These are phyloP conservation scores for Melocanna baccifera DNA, from an alignment of 176 grass and related monocot genomes.

Conservation along the genomic window DNA sequence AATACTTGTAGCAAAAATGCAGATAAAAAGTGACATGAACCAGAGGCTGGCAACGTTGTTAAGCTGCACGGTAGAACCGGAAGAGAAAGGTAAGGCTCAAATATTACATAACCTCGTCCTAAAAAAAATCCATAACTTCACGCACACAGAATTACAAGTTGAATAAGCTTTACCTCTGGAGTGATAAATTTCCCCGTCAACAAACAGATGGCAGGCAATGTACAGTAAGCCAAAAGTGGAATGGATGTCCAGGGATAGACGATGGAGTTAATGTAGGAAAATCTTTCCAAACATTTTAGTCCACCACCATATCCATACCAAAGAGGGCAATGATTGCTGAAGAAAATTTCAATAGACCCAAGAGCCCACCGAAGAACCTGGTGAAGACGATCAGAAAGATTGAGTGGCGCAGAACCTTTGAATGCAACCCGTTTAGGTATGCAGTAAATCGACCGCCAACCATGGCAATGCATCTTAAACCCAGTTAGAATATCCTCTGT, in stretches of 20 bases:
- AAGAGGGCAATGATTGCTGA: constrained; percentile 72
- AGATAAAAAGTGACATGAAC: constrained; percentile 79
- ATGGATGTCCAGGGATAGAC: constrained; percentile 73
- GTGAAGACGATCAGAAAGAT: constrained; percentile 76
- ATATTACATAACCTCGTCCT: background rate
- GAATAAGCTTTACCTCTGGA: constrained; percentile 48
- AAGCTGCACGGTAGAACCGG: constrained; percentile 38
- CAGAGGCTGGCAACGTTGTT: constrained; percentile 66
- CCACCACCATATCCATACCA: constrained; percentile 76
- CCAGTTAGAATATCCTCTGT: constrained; percentile 80
- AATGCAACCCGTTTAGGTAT: constrained; percentile 56
- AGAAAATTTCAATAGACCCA: constrained; percentile 77
- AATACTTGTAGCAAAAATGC: constrained; percentile 59
- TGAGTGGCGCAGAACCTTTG: constrained; percentile 73
- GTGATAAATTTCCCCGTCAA: constrained; percentile 72
- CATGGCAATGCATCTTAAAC: constrained; percentile 81
- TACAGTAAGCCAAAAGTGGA: constrained; percentile 70
- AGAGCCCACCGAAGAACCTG: constrained; percentile 77
- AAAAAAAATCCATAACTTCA: background rate
- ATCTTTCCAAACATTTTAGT: constrained; percentile 61
- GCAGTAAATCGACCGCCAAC: constrained; percentile 78
- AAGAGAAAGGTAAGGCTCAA: background rate
- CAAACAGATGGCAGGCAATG: constrained; percentile 66
- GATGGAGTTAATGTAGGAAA: constrained; percentile 67
- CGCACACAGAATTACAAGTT: background rate